Conservation (phyloP, 169 alveolate species). For the Cryptosporidium sp. region DNA sequence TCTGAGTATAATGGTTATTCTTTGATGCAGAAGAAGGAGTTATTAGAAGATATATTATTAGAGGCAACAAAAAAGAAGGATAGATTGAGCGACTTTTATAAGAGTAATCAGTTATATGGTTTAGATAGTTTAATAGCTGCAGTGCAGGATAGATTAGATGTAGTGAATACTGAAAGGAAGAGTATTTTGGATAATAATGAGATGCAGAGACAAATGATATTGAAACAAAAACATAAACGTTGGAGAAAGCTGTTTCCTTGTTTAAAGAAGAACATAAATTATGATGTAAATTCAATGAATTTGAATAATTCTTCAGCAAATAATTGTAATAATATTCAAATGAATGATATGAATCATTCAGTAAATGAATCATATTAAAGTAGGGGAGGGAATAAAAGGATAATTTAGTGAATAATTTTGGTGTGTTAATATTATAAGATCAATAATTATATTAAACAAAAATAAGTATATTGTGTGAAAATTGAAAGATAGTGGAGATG, state of each 20-base stretch:
- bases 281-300: background rate
- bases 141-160: constrained; percentile 60
- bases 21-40: constrained; percentile 63
- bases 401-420: background rate
- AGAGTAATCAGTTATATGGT: constrained; percentile 1
- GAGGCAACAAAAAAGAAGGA: constrained; percentile 74
- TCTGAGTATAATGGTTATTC: constrained; percentile 60
- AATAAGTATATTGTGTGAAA: too few species aligned
- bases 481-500: too few species aligned
- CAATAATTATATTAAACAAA: too few species aligned
- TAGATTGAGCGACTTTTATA: constrained; percentile 60
- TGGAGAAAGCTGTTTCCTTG: constrained; percentile 68
- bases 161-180: constrained; percentile 53
- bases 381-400: background rate
- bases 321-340: background rate
- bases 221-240: constrained; percentile 30
- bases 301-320: background rate
- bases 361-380: constrained; percentile 12
- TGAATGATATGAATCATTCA: background rate
- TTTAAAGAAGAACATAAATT: constrained; percentile 2
- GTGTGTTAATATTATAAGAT: too few species aligned
- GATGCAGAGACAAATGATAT: constrained; percentile 53
- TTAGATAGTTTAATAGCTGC: constrained; percentile 27
- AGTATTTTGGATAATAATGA: constrained; percentile 68
- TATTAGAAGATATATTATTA: constrained; percentile 64